Evolutionary conservation across 805 yeast species (phyloP).

Genomic region (Yamadazyma laniorum): DNA sequence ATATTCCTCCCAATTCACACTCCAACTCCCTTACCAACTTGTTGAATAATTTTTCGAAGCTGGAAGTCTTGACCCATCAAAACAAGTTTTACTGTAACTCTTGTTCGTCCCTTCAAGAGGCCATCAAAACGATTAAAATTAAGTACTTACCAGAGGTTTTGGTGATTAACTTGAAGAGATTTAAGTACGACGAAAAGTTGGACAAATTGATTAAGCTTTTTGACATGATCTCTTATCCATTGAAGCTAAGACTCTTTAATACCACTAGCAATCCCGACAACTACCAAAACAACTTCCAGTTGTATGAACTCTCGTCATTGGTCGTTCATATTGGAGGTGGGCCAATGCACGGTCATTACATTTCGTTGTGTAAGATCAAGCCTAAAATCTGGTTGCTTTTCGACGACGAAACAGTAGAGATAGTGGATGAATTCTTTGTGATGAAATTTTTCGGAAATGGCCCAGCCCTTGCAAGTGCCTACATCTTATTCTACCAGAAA

Average conservation of each 20-base stretch:
- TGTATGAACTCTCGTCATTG: slow-evolving; percentile 80
- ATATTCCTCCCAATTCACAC: slow-evolving; percentile 62
- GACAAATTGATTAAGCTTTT: slow-evolving; percentile 83
- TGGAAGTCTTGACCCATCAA: slow-evolving; percentile 79
- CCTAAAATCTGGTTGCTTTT: slow-evolving; percentile 85
- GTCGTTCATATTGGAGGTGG: slow-evolving; percentile 97
- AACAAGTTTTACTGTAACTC: slow-evolving; percentile 92
- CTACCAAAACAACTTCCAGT: slow-evolving; percentile 40
- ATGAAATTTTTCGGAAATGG: slow-evolving; percentile 84
- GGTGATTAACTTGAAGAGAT: slow-evolving; percentile 84
- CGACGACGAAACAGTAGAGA: slow-evolving; percentile 93
- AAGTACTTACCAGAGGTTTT: slow-evolving; percentile 74
- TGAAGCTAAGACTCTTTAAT: slow-evolving; percentile 64
- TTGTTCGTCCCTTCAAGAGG: slow-evolving; percentile 90
- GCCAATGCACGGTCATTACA: slow-evolving; percentile 96
- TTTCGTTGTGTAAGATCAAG: slow-evolving; percentile 76
- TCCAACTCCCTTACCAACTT: slow-evolving; percentile 71
- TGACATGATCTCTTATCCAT: slow-evolving; percentile 80
- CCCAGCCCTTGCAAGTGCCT: slow-evolving; percentile 87
- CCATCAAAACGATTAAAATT: slow-evolving; percentile 82
- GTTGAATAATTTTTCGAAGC: slow-evolving; percentile 75
- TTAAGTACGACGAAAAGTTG: slow-evolving; percentile 82
- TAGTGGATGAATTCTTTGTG: slow-evolving; percentile 80
- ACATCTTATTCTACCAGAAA: slow-evolving; percentile 73
- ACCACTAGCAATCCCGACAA: slow-evolving; percentile 43